Evolutionary conservation across 1,284 basidiomycete species (phyloP).

Genomic region (Sporisorium sorghi): DNA sequence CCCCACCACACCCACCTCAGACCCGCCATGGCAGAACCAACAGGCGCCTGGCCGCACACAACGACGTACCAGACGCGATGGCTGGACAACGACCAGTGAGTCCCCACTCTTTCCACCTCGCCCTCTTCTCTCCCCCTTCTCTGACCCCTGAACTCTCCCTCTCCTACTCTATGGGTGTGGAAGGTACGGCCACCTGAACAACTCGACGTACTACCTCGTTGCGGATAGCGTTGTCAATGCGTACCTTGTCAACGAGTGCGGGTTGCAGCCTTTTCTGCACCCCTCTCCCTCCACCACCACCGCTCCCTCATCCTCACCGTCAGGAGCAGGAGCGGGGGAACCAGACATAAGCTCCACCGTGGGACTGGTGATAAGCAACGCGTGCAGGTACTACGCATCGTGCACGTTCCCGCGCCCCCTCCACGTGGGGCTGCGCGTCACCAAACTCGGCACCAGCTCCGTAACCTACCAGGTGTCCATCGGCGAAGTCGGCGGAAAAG

Average conservation of each 20-base stretch:
- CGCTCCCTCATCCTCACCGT: background rate
- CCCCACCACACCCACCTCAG: background rate
- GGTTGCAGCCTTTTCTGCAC: slow-evolving; percentile 41
- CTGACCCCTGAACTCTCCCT: background rate
- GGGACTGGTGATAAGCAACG: slow-evolving; percentile 50
- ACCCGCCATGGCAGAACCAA: slow-evolving; percentile 21
- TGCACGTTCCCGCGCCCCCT: slow-evolving; percentile 49
- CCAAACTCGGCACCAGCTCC: slow-evolving; percentile 43
- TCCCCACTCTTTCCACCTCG: background rate
- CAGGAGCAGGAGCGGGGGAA: no score
- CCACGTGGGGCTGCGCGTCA: slow-evolving; percentile 29
- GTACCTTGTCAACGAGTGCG: slow-evolving; percentile 47
- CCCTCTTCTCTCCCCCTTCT: background rate
- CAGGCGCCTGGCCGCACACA: slow-evolving; percentile 35
- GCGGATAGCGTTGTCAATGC: slow-evolving; percentile 54
- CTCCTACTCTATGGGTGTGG: background rate
- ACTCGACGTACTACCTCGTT: slow-evolving; percentile 52
- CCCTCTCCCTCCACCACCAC: background rate
- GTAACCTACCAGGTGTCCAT: slow-evolving; percentile 54
- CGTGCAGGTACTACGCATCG: slow-evolving; percentile 50
- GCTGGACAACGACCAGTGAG: slow-evolving; percentile 59
- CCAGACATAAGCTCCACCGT: no score
- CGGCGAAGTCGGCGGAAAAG: slow-evolving; percentile 6
- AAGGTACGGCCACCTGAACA: slow-evolving; percentile 60
- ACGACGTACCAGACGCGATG: slow-evolving; percentile 47